These are phyloP conservation scores for Chondrus crispus DNA, from an alignment of 23 red algal genomes.

Conservation along the genomic window DNA sequence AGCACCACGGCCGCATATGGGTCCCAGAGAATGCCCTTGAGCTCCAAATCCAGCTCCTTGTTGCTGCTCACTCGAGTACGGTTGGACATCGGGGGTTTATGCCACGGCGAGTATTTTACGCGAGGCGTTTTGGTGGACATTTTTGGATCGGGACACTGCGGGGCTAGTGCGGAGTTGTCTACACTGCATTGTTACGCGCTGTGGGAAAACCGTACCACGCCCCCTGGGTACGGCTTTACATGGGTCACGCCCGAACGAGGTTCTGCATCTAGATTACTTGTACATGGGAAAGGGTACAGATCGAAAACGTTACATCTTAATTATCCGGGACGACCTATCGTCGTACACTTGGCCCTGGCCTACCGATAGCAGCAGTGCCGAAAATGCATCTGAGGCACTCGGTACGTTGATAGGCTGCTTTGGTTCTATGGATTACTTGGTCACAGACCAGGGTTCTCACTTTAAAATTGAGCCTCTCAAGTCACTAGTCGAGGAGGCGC, in stretches of 20 bases:
- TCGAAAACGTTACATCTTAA: neutral
- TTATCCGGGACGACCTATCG: slow-evolving; percentile 11
- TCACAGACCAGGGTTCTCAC: neutral
- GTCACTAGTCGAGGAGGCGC: neutral
- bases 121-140: slow-evolving; percentile 3
- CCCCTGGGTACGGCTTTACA: slow-evolving; percentile 21
- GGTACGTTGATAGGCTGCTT: neutral
- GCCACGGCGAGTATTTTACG: neutral
- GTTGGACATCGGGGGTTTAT: slow-evolving; percentile 8
- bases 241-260: neutral
- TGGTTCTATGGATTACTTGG: neutral
- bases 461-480: neutral
- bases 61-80: neutral
- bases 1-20: too few relatives aligned
- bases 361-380: neutral
- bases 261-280: too few relatives aligned
- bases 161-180: neutral
- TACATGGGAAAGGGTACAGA: slow-evolving; percentile 4
- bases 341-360: slow-evolving; percentile 20
- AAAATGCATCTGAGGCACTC: neutral
- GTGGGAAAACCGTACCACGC: neutral
- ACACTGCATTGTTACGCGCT: neutral
- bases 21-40: too few relatives aligned
- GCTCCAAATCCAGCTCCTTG: neutral
- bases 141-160: neutral